Evolutionary conservation across 2,329 filamentous ascomycete species (phyloP), one percentile per base, ranked within the genome.

Genomic region (Chrysosporium queenslandicum): DNA sequence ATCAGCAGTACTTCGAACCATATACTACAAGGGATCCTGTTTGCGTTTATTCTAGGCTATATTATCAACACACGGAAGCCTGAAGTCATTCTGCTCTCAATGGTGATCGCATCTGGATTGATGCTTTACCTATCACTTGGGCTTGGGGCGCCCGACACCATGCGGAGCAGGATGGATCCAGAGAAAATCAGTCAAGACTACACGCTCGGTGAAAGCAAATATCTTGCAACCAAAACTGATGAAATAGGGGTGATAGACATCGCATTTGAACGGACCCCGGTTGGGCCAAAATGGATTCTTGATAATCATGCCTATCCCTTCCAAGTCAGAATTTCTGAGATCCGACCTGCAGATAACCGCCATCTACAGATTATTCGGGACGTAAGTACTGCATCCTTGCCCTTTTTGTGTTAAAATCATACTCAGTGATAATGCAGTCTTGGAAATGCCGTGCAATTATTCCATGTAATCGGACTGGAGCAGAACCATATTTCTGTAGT

Each of bases 231-330:
- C 39, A 47, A 52, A 46, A 52, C 23, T 29, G 52, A 56, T 34
- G 47, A 41, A 36, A 29, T 46, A 27, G 52, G 52, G 11, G 37
- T 56, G n/a, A 41, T 52, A n/a, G 54, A 53, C 27, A 51, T 56
- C 42, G 50, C 54, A 42, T 53, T 56, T 27, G n/a, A 30, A 47
- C 18, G 14, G 30, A 46, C 21, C 3, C 12, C 43, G 11, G 27
- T 14, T 47, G 36, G 27, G 23, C 54, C 54, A 20, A 20, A 56
- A 41, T 56, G 46, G 46, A 16, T 53, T 42, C 29, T 56, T 8
- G 25, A 53, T 37, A 53, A 47, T 21, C 11, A 1, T 39, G 40
- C 51, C 30, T 16, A 50, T 20, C 51, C 45, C 16, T 25, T 50
- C 34, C 12, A 42, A n/a, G n/a, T 1, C 4, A 23, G 6, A 20